Evolutionary conservation across 352 stramenopile species (phyloP).

Genomic region (Halophytophthora polymorphica): DNA sequence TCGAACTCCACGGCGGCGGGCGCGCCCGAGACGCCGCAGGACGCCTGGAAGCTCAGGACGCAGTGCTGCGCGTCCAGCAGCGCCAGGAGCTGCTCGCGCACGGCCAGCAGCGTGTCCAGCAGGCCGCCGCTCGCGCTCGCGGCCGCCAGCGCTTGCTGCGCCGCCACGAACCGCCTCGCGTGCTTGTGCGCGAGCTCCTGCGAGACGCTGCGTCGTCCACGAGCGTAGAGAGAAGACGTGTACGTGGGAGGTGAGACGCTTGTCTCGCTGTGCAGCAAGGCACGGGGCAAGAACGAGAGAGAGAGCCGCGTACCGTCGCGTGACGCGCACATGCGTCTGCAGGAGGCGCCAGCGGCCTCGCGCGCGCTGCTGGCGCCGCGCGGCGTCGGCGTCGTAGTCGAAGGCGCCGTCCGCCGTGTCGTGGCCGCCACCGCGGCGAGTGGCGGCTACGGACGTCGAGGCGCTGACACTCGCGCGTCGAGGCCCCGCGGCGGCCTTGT

Average conservation of each 20-base stretch:
- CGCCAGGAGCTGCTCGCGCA: slow-evolving; percentile 61
- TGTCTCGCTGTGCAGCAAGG: slow-evolving; percentile 4
- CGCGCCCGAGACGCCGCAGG: not conserved
- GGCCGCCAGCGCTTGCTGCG: slow-evolving; percentile 52
- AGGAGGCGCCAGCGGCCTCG: slow-evolving; percentile 52
- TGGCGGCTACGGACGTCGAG: too few relatives aligned
- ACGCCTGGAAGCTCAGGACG: slow-evolving; percentile 49
- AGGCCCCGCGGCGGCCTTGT: too few relatives aligned
- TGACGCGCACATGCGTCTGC: slow-evolving; percentile 62
- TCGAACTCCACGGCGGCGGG: slow-evolving; percentile 57
- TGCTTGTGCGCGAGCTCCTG: slow-evolving; percentile 45
- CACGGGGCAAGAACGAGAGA: too few relatives aligned
- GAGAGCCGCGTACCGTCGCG: slow-evolving; percentile 39
- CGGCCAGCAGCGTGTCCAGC: slow-evolving; percentile 13
- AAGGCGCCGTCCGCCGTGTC: not conserved
- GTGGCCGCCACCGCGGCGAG: too few relatives aligned
- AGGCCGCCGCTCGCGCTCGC: slow-evolving; percentile 15
- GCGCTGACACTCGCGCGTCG: too few relatives aligned
- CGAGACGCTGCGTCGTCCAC: slow-evolving; percentile 27
- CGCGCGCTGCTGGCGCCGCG: slow-evolving; percentile 10
- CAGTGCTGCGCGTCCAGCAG: slow-evolving; percentile 64
- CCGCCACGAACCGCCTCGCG: slow-evolving; percentile 43
- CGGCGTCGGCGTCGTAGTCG: not conserved
- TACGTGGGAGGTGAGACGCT: not conserved
- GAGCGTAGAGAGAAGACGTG: slow-evolving; percentile 1